phyloP scores from a whole-genome alignment of 83 land plant species.

The Picea abies region DNA sequence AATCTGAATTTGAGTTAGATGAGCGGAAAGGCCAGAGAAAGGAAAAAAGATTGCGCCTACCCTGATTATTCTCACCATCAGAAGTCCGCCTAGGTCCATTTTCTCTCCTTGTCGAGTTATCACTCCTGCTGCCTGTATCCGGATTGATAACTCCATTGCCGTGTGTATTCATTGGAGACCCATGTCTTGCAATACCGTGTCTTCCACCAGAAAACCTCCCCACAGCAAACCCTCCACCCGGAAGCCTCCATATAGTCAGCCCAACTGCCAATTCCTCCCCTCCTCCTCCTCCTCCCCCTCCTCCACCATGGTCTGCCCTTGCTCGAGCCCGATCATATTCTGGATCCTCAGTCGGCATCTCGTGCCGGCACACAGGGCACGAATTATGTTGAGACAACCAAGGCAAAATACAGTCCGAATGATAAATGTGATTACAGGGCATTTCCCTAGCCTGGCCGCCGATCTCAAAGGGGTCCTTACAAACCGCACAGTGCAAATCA shows the following conservation, averaged over 20 bases:
- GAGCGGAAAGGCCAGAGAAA: conserved; percentile 67
- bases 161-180: not conserved
- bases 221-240: conserved; percentile 67
- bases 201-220: conserved; percentile 45
- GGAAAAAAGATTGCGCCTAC: conserved; percentile 49
- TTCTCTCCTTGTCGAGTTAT: not conserved
- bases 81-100: not conserved
- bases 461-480: conserved; percentile 53
- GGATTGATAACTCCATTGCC: not conserved
- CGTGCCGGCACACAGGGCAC: conserved; percentile 59
- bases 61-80: conserved; percentile 26
- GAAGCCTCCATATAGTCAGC: conserved; percentile 68
- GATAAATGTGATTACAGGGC: conserved; percentile 66
- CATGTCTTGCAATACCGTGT: not conserved
- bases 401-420: conserved; percentile 53
- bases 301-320: not conserved
- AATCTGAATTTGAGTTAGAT: conserved; percentile 30
- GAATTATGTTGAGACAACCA: conserved; percentile 62
- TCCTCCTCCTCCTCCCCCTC: not conserved
- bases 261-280: conserved; percentile 49
- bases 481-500: conserved; percentile 51
- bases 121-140: not conserved
- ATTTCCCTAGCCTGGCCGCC: conserved; percentile 51
- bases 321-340: not conserved
- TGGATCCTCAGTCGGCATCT: conserved; percentile 55